Base-by-base conservation (phyloP, 495 filamentous ascomycete genomes). In the Choiromyces venosus region DNA sequence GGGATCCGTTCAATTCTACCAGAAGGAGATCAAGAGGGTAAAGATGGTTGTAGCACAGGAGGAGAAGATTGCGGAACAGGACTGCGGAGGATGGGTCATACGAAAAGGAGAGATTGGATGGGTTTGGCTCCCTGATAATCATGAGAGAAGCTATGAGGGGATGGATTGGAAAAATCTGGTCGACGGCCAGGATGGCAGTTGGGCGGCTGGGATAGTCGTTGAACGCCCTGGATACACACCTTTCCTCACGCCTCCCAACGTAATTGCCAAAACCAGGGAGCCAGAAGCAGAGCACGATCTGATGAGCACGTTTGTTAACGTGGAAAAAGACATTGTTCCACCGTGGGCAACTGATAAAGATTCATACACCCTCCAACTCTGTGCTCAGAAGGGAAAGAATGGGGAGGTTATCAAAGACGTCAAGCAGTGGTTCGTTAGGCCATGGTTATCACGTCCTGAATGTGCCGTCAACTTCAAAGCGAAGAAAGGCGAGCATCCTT, bases 41-140 rank as follows among this genome's bases (percentile, higher is more conserved):
- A 65, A 71, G 25, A 68, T 39, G 35, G 71, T 70, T 14, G 56
- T 80, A 4, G 65, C 68, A 16, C 39, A 72, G 9, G 73, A 80
- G 37, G 79, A 80, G 65, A 72, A 78, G 16, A 52, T 78, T 46
- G 79, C 71, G 52, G 79, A 80, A 36, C 78, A 80, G 61, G 79
- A 80, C 44, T 80, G 70, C 12, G 69, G 72, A n/a, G 79, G 79
- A 37, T 80, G 74, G 74, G 72, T 80, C 29, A 35, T 80, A 21
- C 73, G 79, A 42, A 80, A 80, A 40, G 79, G 78, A 18, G 79
- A 80, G 29, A 56, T 80, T 14, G 71, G 79, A 18, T 80, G 79
- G 79, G 70, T 80, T 36, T 80, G 78, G 78, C n/a, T 74, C 19
- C 73, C 77, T 12, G 72, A 73, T 16, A 77, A 77, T 37, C 74